A percentile compares a stretch with the other conserved stretches of the same genome.
These are phyloP conservation scores for Trypanosoma scelopori DNA, from an alignment of 208 protist species.

Conservation along the genomic window DNA sequence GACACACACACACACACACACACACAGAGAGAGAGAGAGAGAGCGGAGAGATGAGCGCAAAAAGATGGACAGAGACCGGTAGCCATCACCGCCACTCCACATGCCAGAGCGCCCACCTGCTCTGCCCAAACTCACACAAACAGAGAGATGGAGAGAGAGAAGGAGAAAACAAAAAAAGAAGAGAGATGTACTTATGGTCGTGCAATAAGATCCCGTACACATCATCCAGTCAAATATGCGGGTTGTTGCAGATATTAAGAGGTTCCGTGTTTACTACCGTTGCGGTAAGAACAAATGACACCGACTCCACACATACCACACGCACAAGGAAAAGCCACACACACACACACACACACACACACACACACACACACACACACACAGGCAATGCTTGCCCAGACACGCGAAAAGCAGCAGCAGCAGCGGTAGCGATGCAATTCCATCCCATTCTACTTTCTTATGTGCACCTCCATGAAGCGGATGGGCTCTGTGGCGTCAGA, in stretches of 20 bases:
- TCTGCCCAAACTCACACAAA: neutral
- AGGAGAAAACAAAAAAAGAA: neutral
- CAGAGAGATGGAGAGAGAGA: neutral
- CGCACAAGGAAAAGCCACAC: neutral
- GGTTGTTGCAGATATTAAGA: neutral
- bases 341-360: too few species aligned
- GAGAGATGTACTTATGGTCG: neutral
- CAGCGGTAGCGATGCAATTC: too few species aligned
- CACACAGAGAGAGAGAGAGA: too few species aligned
- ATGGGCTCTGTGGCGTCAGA: slow-evolving; percentile 76
- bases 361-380: too few species aligned
- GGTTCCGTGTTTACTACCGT: neutral
- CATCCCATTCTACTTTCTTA: slow-evolving; percentile 41
- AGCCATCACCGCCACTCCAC: neutral
- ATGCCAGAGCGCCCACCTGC: too few species aligned
- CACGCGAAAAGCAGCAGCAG: too few species aligned
- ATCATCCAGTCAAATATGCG: neutral
- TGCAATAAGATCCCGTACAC: too few species aligned
- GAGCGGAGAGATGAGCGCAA: neutral
- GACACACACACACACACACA: too few species aligned
- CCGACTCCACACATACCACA: neutral
- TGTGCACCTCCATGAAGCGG: slow-evolving; percentile 86
- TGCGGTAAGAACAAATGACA: too few species aligned
- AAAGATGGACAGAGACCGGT: neutral
- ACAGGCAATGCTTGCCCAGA: too few species aligned